These are phyloP conservation scores for Teunomyces barrocoloradensis DNA, from an alignment of 805 yeast genomes.

Conservation along the genomic window DNA sequence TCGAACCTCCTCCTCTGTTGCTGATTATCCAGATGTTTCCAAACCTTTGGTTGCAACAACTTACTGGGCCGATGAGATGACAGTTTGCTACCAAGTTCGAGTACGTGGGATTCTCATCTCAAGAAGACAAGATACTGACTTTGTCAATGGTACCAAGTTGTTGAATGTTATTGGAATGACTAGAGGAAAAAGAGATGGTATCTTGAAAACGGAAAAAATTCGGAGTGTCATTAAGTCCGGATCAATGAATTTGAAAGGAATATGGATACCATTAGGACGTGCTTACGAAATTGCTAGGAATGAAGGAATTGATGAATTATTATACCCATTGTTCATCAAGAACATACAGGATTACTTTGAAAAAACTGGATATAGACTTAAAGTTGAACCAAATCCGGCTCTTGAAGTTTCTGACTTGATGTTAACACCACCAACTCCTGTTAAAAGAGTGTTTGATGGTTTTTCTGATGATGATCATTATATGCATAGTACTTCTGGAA, in stretches of 20 bases:
- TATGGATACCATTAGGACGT: slow-evolving; percentile 41
- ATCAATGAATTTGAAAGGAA: slow-evolving; percentile 40
- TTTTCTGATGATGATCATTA: background rate
- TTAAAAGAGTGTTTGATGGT: background rate
- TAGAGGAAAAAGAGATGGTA: slow-evolving; percentile 41
- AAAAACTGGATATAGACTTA: slow-evolving; percentile 23
- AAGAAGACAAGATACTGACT: slow-evolving; percentile 34
- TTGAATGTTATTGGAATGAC: slow-evolving; percentile 39
- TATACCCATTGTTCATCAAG: slow-evolving; percentile 34
- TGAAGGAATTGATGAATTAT: slow-evolving; percentile 33
- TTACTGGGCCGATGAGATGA: slow-evolving; percentile 37
- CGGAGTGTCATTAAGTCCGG: slow-evolving; percentile 32
- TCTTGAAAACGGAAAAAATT: slow-evolving; percentile 32
- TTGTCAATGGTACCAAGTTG: slow-evolving; percentile 38
- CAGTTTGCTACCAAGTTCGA: slow-evolving; percentile 38
- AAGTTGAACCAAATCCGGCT: slow-evolving; percentile 6
- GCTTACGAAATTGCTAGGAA: slow-evolving; percentile 40
- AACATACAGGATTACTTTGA: slow-evolving; percentile 27
- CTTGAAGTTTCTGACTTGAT: background rate
- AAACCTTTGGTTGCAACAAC: slow-evolving; percentile 37
- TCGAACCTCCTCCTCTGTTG: slow-evolving; percentile 13
- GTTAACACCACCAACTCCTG: background rate
- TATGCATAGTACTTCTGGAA: background rate
- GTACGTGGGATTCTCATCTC: slow-evolving; percentile 33
- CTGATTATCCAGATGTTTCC: slow-evolving; percentile 16